Evolutionary conservation across 2,329 filamentous ascomycete species (phyloP), one percentile per base, ranked within the genome.

Genomic region (Corynespora cassiicola): DNA sequence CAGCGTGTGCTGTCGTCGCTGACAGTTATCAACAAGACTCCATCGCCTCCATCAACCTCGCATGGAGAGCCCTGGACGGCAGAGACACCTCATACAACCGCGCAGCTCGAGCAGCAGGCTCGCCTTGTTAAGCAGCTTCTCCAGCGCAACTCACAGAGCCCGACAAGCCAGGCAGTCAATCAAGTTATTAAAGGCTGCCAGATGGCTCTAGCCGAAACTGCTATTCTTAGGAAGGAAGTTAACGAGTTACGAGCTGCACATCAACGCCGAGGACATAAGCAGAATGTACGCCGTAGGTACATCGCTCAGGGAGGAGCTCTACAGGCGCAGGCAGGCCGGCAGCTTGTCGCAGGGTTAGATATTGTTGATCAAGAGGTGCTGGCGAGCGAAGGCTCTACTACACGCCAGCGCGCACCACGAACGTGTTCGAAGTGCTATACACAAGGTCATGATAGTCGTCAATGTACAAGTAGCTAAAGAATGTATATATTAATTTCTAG

Each of bases 51-150:
- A 46, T 23, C n/a, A 11, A 42, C 26, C 42, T 28, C 21, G 22
- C 32, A 16, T n/a, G 31, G 31, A n/a, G 28, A 5, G n/a, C 6
- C 14, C 36, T 56, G 36, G 50, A 42, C 37, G 26, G 37, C 45
- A 32, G 50, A 53, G 39, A 55, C 41, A 17, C 45, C 45, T n/a
- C 31, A 39, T 50, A 53, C 44, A 27, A 22, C 32, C 34, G 31
- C 14, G 9, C 32, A 56, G 45, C 52, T 56, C 33, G n/a, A 56
- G 45, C 30, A 56, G 47, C 41, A 56, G 48, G 45, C 43, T 39
- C 25, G 24, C 4, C 41, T 46, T 25, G 18, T 52, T 23, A 20
- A 26, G 17, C 31, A 48, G 6, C 40, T 40, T 7, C 39, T 54
- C 31, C 12, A 32, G 14, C 47, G 47, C 9, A 26, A 43, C 18